Conservation (phyloP, 2,329 filamentous ascomycete species). For the Fusarium torulosum region DNA sequence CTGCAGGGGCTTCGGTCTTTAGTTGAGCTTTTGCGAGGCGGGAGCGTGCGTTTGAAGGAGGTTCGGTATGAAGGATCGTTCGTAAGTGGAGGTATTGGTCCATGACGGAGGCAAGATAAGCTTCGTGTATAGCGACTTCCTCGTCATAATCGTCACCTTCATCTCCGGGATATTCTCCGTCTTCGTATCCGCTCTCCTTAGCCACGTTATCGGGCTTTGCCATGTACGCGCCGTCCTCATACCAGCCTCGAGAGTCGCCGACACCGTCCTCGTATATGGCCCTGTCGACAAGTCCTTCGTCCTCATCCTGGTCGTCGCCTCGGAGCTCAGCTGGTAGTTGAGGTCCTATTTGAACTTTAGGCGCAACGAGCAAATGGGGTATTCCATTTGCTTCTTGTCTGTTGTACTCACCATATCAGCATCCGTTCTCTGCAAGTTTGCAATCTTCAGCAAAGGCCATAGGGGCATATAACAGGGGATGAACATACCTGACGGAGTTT, state of each 20-base stretch:
- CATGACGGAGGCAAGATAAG: conserved; percentile 76
- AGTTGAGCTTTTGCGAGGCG: conserved; percentile 67
- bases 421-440: conserved; percentile 40
- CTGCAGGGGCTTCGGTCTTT: conserved; percentile 67
- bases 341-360: conserved; percentile 66
- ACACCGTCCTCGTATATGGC: conserved; percentile 62
- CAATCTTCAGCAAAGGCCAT: conserved; percentile 49
- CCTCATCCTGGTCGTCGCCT: conserved; percentile 44
- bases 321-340: conserved; percentile 58
- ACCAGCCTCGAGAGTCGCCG: conserved; percentile 73
- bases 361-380: conserved; percentile 77
- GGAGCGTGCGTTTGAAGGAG: conserved; percentile 65
- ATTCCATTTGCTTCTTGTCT: conserved; percentile 82
- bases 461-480: neutral
- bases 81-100: conserved; percentile 76
- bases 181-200: conserved; percentile 48
- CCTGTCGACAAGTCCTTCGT: conserved; percentile 53
- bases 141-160: conserved; percentile 42
- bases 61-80: conserved; percentile 66
- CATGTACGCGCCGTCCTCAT: conserved; percentile 83
- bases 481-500: conserved; percentile 75
- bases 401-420: conserved; percentile 66
- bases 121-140: conserved; percentile 65
- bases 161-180: conserved; percentile 45
- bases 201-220: conserved; percentile 63